phyloP scores from a whole-genome alignment of 352 stramenopile species.

The Pythium guiyangense region DNA sequence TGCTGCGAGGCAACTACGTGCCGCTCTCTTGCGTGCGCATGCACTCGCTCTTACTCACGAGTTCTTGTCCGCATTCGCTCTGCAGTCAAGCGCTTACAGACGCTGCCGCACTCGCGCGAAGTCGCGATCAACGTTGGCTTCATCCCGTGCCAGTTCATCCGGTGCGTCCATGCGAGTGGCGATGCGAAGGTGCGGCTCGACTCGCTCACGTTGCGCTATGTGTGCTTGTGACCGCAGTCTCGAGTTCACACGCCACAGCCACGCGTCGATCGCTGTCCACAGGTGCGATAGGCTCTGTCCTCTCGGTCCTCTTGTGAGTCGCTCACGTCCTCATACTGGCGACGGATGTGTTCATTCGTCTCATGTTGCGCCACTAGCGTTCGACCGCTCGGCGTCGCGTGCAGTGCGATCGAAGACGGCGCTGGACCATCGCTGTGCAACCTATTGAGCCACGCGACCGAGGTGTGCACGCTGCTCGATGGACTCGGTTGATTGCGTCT shows the following conservation, averaged over 20 bases:
- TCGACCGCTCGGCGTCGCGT: constrained; percentile 38
- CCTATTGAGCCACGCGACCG: constrained; percentile 56
- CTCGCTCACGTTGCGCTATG: background rate
- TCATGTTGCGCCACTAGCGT: constrained; percentile 19
- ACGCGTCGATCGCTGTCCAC: constrained; percentile 62
- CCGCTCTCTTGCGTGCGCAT: background rate
- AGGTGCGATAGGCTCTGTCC: constrained; percentile 25
- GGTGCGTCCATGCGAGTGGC: constrained; percentile 12
- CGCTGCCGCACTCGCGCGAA: constrained; percentile 55
- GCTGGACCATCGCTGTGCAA: constrained; percentile 52
- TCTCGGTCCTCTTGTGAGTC: no score
- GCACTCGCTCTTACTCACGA: background rate
- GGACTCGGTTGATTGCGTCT: background rate
- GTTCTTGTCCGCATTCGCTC: no score
- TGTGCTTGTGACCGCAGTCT: constrained; percentile 20
- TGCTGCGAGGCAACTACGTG: no score
- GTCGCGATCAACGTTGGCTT: constrained; percentile 49
- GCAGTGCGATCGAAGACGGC: constrained; percentile 46
- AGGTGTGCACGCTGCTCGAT: constrained; percentile 24
- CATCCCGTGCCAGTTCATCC: constrained; percentile 61
- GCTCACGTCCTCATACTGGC: background rate
- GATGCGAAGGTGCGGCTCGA: background rate
- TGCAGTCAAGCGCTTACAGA: constrained; percentile 44
- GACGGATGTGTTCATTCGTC: no score
- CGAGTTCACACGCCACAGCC: constrained; percentile 46